A percentile compares a stretch with the other conserved stretches of the same genome.
These are phyloP conservation scores for Plasmodium knowlesi DNA, from an alignment of 169 alveolate species.

Conservation along the genomic window DNA sequence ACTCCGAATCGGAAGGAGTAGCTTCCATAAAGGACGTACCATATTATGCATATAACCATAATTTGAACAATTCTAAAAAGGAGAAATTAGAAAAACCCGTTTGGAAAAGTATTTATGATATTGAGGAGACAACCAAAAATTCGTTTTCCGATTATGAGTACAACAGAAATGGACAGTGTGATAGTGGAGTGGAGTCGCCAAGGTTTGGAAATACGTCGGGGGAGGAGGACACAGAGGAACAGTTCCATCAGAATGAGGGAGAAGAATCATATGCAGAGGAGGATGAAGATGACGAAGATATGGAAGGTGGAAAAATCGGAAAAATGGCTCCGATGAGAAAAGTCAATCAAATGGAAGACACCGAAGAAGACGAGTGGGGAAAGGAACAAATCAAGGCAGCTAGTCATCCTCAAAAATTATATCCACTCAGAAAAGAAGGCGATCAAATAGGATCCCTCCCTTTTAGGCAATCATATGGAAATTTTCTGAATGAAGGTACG, in stretches of 20 bases:
- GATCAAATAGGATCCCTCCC: neutral
- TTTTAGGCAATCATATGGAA: neutral
- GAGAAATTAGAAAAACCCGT: slow-evolving; percentile 69
- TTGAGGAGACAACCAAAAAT: slow-evolving; percentile 66
- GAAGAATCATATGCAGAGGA: neutral
- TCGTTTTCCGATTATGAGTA: slow-evolving; percentile 65
- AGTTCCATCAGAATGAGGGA: neutral
- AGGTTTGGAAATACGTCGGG: slow-evolving; percentile 66
- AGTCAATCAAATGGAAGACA: neutral
- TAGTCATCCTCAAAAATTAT: neutral
- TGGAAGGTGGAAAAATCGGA: neutral
- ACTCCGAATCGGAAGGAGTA: slow-evolving; percentile 75
- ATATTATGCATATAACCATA: slow-evolving; percentile 31
- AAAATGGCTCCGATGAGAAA: neutral
- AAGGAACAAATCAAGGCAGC: neutral
- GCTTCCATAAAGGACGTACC: slow-evolving; percentile 66
- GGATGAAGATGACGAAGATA: neutral
- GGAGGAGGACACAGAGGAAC: slow-evolving; percentile 1
- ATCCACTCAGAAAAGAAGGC: neutral
- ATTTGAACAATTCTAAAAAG: slow-evolving; percentile 33
- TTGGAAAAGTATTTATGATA: slow-evolving; percentile 63
- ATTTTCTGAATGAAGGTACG: neutral
- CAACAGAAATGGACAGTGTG: slow-evolving; percentile 18
- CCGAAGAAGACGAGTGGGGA: neutral
- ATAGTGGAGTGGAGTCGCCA: slow-evolving; percentile 48